Percentiles rank a stretch among this genome's conserved stretches.
Evolutionary conservation across 345 rosid species (phyloP).

Genomic region (Salix caprea): DNA sequence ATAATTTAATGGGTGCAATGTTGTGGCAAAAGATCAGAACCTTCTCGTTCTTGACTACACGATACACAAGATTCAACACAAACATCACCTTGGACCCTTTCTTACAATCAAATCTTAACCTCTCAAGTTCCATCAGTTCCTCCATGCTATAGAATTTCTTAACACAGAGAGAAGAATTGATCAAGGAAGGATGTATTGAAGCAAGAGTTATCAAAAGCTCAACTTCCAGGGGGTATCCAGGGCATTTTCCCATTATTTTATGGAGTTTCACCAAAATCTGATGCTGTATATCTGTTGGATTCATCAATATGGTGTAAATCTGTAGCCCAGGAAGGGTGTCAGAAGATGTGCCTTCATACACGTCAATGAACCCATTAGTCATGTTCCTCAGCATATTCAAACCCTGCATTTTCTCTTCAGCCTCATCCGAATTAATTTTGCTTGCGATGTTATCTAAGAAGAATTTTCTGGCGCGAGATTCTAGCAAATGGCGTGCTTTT

Average conservation of each 20-base stretch:
- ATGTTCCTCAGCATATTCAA: conserved; percentile 71
- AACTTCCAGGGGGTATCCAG: conserved; percentile 76
- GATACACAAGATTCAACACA: conserved; percentile 74
- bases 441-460: conserved; percentile 73
- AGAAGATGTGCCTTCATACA: conserved; percentile 60
- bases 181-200: conserved; percentile 81
- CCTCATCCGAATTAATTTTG: conserved; percentile 60
- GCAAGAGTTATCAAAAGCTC: conserved; percentile 85
- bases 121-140: conserved; percentile 55
- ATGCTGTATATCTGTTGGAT: conserved; percentile 65
- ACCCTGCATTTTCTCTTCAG: conserved; percentile 76
- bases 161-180: conserved; percentile 64
- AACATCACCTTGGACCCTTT: conserved; percentile 92
- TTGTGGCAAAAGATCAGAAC: conserved; percentile 86
- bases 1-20: conserved; percentile 73
- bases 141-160: conserved; percentile 44
- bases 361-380: conserved; percentile 76
- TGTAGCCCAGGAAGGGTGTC: conserved; percentile 87
- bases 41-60: conserved; percentile 68
- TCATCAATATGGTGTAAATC: conserved; percentile 88
- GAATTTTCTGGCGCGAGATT: conserved; percentile 73
- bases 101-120: conserved; percentile 44
- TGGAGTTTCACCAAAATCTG: conserved; percentile 58
- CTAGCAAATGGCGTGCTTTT: conserved; percentile 67
- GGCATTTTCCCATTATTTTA: conserved; percentile 46